These are phyloP conservation scores for Zoysia matrella DNA, from an alignment of 202 grass and related monocot genomes.

Conservation along the genomic window DNA sequence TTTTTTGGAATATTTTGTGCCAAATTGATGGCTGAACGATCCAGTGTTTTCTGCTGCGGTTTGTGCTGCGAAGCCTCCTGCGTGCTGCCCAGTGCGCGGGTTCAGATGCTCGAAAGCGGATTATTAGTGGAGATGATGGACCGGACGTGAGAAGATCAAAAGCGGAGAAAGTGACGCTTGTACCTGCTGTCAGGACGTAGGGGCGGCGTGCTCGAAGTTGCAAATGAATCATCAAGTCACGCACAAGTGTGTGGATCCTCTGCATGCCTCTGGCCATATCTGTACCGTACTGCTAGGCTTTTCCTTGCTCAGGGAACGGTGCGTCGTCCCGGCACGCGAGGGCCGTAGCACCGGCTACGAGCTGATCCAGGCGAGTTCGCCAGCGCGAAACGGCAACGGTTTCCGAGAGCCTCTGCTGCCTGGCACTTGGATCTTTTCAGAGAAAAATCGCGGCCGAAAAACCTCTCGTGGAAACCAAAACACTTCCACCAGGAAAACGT, in stretches of 20 bases:
- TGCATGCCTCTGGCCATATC: background rate
- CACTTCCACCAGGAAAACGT: too few species aligned
- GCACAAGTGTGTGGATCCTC: background rate
- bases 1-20: constrained; percentile 4
- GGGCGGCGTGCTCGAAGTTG: background rate
- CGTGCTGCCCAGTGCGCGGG: background rate
- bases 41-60: background rate
- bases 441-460: background rate
- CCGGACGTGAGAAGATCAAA: background rate
- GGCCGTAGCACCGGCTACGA: background rate
- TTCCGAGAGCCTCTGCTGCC: background rate
- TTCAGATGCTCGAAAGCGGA: constrained; percentile 1
- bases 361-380: background rate
- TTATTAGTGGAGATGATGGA: constrained; percentile 12
- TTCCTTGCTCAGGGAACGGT: constrained; percentile 27
- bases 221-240: constrained; percentile 1
- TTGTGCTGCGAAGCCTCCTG: constrained; percentile 7
- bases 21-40: background rate
- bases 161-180: background rate
- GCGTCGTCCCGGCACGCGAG: background rate
- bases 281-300: background rate
- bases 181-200: constrained; percentile 1
- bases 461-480: too few species aligned
- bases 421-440: background rate
- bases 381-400: background rate